A percentile compares a stretch with the other conserved stretches of the same genome.
Evolutionary conservation across 805 yeast species (phyloP).

Genomic region (Pichia membranifaciens): DNA sequence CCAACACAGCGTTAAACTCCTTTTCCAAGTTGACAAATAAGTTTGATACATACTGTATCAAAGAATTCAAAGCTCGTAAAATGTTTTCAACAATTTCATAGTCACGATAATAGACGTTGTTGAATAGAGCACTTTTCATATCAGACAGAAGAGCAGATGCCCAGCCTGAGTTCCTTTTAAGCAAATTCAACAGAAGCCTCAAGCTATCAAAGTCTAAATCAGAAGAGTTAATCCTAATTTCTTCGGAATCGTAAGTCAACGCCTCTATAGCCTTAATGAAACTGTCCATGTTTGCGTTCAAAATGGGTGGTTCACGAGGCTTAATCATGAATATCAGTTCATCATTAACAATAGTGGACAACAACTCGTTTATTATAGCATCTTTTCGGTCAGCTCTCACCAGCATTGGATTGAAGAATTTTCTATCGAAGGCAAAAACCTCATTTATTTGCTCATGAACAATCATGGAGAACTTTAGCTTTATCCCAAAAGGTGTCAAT

Average conservation of each 20-base stretch:
- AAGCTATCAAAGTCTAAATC: conserved; percentile 33
- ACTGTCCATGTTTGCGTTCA: not conserved
- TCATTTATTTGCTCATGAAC: conserved; percentile 45
- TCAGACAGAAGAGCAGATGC: conserved; percentile 33
- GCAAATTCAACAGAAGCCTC: conserved; percentile 33
- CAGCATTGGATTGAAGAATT: conserved; percentile 37
- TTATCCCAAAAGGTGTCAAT: conserved; percentile 60
- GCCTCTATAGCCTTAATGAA: conserved; percentile 5
- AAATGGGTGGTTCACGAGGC: conserved; percentile 31
- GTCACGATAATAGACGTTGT: conserved; percentile 19
- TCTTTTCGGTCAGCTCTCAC: conserved; percentile 16
- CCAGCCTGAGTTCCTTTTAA: conserved; percentile 35
- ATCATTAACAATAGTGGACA: conserved; percentile 22
- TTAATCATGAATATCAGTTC: conserved; percentile 29
- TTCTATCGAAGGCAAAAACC: conserved; percentile 58
- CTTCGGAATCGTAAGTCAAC: not conserved
- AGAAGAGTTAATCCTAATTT: conserved; percentile 20
- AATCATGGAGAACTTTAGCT: conserved; percentile 47
- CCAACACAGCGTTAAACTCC: conserved; percentile 34
- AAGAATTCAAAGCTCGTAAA: conserved; percentile 43
- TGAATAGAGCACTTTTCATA: conserved; percentile 25
- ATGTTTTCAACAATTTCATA: conserved; percentile 36
- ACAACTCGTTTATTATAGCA: conserved; percentile 17
- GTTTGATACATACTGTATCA: conserved; percentile 46
- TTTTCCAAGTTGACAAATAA: conserved; percentile 38